Percentiles rank a stretch among this genome's conserved stretches.
phyloP scores from a whole-genome alignment of 192 early-diverging fungal species.

The Phlyctochytrium bullatum region DNA sequence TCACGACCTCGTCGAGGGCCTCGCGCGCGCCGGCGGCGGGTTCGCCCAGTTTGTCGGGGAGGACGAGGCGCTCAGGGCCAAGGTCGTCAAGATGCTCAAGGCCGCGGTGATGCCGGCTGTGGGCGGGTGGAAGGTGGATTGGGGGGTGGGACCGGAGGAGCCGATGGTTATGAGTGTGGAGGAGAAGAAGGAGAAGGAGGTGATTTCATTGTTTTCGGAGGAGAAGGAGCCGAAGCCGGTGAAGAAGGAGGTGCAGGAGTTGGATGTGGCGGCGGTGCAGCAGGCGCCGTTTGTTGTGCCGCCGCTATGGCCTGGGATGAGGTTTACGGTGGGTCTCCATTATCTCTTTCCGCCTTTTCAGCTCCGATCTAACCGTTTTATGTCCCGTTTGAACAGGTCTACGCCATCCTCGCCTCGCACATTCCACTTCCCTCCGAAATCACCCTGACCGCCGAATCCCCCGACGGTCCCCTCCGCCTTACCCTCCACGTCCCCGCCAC shows the following conservation, averaged over 20 bases:
- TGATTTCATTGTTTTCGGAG: not conserved
- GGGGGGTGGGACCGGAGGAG: slow-evolving; percentile 22
- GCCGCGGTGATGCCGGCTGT: slow-evolving; percentile 39
- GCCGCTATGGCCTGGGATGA: slow-evolving; percentile 25
- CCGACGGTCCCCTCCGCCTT: slow-evolving; percentile 41
- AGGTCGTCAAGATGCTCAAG: slow-evolving; percentile 55
- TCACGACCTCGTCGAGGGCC: slow-evolving; percentile 45
- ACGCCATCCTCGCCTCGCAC: slow-evolving; percentile 35
- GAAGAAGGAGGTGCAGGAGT: too few species aligned
- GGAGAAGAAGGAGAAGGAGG: slow-evolving; percentile 14
- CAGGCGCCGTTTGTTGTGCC: slow-evolving; percentile 41
- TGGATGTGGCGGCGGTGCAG: too few species aligned
- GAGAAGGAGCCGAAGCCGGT: not conserved
- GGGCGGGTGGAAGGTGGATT: slow-evolving; percentile 42
- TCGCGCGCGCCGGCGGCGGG: slow-evolving; percentile 48
- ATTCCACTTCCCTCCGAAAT: slow-evolving; percentile 26
- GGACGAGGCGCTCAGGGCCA: slow-evolving; percentile 48
- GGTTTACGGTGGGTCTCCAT: slow-evolving; percentile 21
- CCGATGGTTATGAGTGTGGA: not conserved
- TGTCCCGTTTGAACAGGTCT: slow-evolving; percentile 15
- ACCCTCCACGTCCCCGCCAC: slow-evolving; percentile 26
- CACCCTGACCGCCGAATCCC: slow-evolving; percentile 24
- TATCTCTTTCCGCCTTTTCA: not conserved
- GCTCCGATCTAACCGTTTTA: too few species aligned
- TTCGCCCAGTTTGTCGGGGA: slow-evolving; percentile 45